These are phyloP conservation scores for Collybia sordida DNA, from an alignment of 768 basidiomycete genomes.

Conservation along the genomic window DNA sequence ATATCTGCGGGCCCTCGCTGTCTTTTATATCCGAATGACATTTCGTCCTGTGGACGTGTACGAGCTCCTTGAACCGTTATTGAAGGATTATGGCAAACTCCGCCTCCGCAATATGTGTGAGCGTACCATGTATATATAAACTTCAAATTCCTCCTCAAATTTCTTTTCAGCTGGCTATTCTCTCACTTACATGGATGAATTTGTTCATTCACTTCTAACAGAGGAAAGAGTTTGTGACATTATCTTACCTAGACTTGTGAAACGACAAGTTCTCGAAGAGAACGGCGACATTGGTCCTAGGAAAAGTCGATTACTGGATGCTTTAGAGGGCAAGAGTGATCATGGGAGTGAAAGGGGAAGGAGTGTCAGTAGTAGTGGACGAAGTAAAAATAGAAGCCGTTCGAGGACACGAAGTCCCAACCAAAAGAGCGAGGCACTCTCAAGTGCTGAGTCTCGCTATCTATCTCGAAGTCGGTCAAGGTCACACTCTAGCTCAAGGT, in stretches of 20 bases:
- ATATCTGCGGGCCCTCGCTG: conserved; percentile 91
- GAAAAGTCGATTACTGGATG: conserved; percentile 83
- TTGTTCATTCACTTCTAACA: conserved; percentile 76
- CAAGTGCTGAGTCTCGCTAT: conserved; percentile 54
- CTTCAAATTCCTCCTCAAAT: conserved; percentile 6
- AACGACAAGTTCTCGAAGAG: conserved; percentile 87
- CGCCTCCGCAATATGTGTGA: conserved; percentile 77
- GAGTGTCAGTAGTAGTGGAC: conserved; percentile 35
- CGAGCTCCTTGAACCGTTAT: conserved; percentile 88
- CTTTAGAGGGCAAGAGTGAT: conserved; percentile 76
- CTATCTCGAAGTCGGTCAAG: conserved; percentile 65
- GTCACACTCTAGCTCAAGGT: conserved; percentile 44
- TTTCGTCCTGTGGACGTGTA: conserved; percentile 90
- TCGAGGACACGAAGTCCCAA: conserved; percentile 21
- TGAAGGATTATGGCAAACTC: conserved; percentile 92
- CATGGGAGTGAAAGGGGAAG: conserved; percentile 41
- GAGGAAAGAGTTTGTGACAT: conserved; percentile 97
- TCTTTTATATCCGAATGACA: conserved; percentile 93
- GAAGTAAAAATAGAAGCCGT: conserved; percentile 30
- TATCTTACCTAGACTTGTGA: conserved; percentile 87
- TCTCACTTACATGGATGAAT: conserved; percentile 90
- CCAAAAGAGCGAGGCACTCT: conserved; percentile 31
- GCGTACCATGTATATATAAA: conserved; percentile 19
- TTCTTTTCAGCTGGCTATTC: conserved; percentile 70
- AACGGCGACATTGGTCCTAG: conserved; percentile 85